These are phyloP conservation scores for Phaffomyces antillensis DNA, from an alignment of 805 yeast genomes.

Conservation along the genomic window DNA sequence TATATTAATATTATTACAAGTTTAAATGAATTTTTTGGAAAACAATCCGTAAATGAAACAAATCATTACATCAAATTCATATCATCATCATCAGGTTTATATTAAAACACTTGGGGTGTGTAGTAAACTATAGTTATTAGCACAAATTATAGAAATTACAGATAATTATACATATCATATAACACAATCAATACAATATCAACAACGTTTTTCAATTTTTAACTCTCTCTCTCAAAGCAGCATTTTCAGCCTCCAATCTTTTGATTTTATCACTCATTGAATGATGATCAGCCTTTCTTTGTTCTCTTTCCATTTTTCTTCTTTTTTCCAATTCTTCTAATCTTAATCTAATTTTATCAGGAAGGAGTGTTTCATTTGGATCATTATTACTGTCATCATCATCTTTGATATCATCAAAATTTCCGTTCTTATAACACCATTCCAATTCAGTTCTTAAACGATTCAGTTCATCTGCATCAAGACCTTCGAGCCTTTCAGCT, in stretches of 20 bases:
- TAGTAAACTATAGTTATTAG: too few relatives aligned
- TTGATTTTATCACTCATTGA: constrained; percentile 45
- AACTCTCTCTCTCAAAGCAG: constrained; percentile 27
- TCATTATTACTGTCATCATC: not conserved
- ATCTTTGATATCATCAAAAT: constrained; percentile 2
- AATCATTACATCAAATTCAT: too few relatives aligned
- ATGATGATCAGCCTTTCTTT: constrained; percentile 52
- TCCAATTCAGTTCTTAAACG: constrained; percentile 9
- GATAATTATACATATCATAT: not conserved
- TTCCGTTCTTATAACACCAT: constrained; percentile 14
- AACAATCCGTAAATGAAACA: too few relatives aligned
- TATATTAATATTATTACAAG: not conserved
- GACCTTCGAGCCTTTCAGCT: constrained; percentile 9
- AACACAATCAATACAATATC: not conserved
- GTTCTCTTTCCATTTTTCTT: constrained; percentile 68
- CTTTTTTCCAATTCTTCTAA: constrained; percentile 55
- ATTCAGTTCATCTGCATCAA: not conserved
- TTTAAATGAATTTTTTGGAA: not conserved
- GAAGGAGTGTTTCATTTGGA: constrained; percentile 13
- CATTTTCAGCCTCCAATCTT: constrained; percentile 52
- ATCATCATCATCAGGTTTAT: too few relatives aligned
- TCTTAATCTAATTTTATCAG: constrained; percentile 37
- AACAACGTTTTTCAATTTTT: constrained; percentile 1
- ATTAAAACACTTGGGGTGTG: too few relatives aligned
- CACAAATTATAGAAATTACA: too few relatives aligned